phyloP scores from a whole-genome alignment of 257 asterid species.

The Rauvolfia tetraphylla region DNA sequence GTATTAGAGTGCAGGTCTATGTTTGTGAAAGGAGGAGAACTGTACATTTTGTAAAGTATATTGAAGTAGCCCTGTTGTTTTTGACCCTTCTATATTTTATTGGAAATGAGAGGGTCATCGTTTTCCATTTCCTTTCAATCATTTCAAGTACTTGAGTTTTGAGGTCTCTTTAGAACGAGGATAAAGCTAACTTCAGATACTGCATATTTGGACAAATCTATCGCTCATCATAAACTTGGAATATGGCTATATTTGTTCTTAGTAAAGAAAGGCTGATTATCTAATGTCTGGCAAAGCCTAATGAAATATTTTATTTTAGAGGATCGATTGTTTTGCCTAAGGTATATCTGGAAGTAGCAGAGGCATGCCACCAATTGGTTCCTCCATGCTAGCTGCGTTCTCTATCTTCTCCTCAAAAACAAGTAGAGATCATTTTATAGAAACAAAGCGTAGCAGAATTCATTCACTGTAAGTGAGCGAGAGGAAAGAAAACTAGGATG shows the following conservation, averaged over 20 bases:
- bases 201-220: neutral
- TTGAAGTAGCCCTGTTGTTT: neutral
- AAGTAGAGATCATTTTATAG: too few relatives aligned
- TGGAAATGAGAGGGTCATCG: neutral
- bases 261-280: neutral
- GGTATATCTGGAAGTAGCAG: neutral
- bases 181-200: neutral
- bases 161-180: neutral
- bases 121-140: neutral
- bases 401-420: neutral
- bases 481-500: too few relatives aligned
- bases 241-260: neutral
- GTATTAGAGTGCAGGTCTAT: neutral
- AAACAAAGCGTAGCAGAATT: too few relatives aligned
- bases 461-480: too few relatives aligned
- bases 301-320: too few relatives aligned
- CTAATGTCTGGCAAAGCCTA: neutral
- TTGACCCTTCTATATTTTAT: neutral
- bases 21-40: neutral
- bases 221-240: too few relatives aligned
- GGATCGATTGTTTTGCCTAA: neutral
- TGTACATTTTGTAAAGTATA: slow-evolving; percentile 13
- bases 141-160: neutral
- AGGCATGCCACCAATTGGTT: neutral
- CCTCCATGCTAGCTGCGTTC: neutral